Base-by-base conservation (phyloP, 2,329 filamentous ascomycete species). In the Trichoderma pleuroti region DNA sequence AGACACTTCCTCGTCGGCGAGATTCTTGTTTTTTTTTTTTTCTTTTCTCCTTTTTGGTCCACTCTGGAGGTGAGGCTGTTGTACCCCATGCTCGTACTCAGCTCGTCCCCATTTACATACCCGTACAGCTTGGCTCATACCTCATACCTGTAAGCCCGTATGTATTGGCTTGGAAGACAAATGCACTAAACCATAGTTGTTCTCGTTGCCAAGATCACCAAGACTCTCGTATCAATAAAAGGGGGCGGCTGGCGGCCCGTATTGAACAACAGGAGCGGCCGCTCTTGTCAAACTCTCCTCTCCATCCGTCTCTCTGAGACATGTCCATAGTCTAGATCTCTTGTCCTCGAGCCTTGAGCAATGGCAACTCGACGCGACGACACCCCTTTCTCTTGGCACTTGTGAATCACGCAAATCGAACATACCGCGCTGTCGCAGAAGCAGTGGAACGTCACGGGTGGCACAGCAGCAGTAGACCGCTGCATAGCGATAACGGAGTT, bases 401-500 rank as follows among this genome's bases (percentile, higher is more conserved):
- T 34, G 65, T 68, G 56, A 68, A 52, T 34, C 56, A 52, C 21
- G 39, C 30, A 68, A 26, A 26, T 52, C 36, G 56, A 61, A 61
- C 65, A 68, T 49, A 52, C 28, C 39, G 39, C 14, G 54, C 10
- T 46, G 65, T 68, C 34, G 52, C 54, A 68, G 26, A 68, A 11
- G 28, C 54, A 32, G 26, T 46, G 42, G 34, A 39, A 16, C 64
- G 49, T 42, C 30, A 36, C 21, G 36, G 54, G 65, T 34, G 26
- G 28, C 26, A 68, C 65, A 24, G 36, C 65, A 24, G 36, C 54
- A 68, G 36, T 11, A 62, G 65, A 36, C 26, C n/a, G 46, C 12
- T 14, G 65, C 54, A 60, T 24, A 68, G 65, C 65, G 65, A 68
- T 52, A 68, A 36, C 65, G 65, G 65, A 68, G 56, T 18, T 12